phyloP scores from a whole-genome alignment of 257 asterid species.

The Sherardia arvensis region DNA sequence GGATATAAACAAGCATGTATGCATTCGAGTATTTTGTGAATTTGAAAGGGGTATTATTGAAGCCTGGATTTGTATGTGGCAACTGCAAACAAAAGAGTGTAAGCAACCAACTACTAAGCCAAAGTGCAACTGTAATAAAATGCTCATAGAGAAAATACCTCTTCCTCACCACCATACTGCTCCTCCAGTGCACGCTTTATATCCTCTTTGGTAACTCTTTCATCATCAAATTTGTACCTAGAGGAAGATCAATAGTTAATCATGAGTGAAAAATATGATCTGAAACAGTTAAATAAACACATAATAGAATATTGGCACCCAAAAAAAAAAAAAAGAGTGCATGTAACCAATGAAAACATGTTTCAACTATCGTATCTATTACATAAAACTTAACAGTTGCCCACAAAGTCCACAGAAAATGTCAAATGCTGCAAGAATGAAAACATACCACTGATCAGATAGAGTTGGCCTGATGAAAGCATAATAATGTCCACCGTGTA shows the following conservation, averaged over 20 bases:
- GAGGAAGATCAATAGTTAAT: conserved; percentile 21
- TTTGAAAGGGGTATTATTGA: conserved; percentile 84
- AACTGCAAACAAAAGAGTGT: conserved; percentile 33
- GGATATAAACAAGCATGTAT: conserved; percentile 97
- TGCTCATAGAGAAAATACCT: conserved; percentile 33
- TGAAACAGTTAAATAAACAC: not conserved
- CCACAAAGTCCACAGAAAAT: not conserved
- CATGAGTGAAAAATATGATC: not conserved
- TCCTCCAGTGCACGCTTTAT: conserved; percentile 89
- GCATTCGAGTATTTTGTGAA: conserved; percentile 97
- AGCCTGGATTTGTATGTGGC: conserved; percentile 96
- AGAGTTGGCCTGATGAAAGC: conserved; percentile 96
- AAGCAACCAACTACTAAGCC: conserved; percentile 4
- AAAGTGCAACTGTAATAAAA: not conserved
- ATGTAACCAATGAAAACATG: not conserved
- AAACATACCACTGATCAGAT: conserved; percentile 77
- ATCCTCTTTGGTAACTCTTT: conserved; percentile 97
- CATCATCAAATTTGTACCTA: conserved; percentile 97
- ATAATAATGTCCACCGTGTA: conserved; percentile 97
- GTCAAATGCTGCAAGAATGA: not conserved
- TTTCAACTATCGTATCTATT: too few relatives aligned
- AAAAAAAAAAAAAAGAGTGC: not conserved
- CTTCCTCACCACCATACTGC: conserved; percentile 99
- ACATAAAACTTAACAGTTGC: not conserved
- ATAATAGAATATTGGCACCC: not conserved